Evolutionary conservation across 306 rosid genomes (phyloP).

Genomic region (Albizia julibrissin): DNA sequence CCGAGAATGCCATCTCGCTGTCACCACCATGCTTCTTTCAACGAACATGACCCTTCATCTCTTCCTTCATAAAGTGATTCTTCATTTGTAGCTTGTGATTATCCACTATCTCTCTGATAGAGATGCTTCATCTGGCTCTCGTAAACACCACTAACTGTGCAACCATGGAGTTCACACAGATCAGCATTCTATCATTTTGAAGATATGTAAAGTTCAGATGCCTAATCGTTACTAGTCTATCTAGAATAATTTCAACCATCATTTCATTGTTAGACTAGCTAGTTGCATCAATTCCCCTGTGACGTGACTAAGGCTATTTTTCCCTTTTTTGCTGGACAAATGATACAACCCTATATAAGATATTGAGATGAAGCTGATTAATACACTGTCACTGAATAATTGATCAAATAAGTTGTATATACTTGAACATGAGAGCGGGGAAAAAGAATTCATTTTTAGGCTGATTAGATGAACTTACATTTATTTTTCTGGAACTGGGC

Average conservation of each 20-base stretch:
- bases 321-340: too few species aligned
- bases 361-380: too few species aligned
- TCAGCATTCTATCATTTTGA: background rate
- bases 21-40: constrained; percentile 35
- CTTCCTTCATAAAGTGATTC: constrained; percentile 34
- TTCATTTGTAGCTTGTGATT: background rate
- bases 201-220: too few species aligned
- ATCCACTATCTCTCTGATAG: constrained; percentile 23
- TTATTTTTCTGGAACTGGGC: constrained; percentile 31
- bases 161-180: background rate
- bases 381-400: too few species aligned
- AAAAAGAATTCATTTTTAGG: background rate
- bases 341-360: too few species aligned
- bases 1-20: constrained; percentile 38
- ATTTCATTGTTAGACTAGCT: too few species aligned
- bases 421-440: background rate
- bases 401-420: background rate
- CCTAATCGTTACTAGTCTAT: too few species aligned
- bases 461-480: constrained; percentile 14
- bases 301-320: too few species aligned
- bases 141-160: background rate
- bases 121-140: background rate
- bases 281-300: too few species aligned
- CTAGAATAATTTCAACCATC: too few species aligned
- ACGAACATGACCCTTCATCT: constrained; percentile 34